phyloP scores from a whole-genome alignment of 192 early-diverging fungal species.

The Backusella australiensis region DNA sequence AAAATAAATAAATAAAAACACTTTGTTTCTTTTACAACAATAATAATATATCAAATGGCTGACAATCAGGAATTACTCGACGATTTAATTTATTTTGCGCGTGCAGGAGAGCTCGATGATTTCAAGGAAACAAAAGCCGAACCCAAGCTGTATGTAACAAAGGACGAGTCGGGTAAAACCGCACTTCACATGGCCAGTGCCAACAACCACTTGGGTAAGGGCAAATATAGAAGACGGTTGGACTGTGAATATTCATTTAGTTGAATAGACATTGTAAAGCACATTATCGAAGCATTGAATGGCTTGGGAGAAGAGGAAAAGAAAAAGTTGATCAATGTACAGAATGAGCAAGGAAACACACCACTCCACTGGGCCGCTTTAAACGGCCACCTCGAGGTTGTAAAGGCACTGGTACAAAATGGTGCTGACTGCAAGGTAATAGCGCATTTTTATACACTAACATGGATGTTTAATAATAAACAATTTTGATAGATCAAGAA shows the following conservation, averaged over 20 bases:
- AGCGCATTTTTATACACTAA: neutral
- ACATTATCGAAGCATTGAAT: slow-evolving; percentile 37
- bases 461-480: neutral
- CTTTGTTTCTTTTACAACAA: neutral
- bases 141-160: slow-evolving; percentile 30
- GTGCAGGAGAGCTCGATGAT: slow-evolving; percentile 76
- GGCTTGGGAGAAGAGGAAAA: slow-evolving; percentile 19
- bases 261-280: slow-evolving; percentile 51
- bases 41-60: neutral
- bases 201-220: slow-evolving; percentile 68
- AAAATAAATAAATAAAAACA: neutral
- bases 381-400: slow-evolving; percentile 72
- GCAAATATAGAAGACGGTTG: no score
- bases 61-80: slow-evolving; percentile 30
- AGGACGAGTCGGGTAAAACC: slow-evolving; percentile 58
- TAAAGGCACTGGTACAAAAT: slow-evolving; percentile 54
- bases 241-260: no score
- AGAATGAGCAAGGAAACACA: slow-evolving; percentile 64
- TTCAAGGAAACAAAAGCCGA: slow-evolving; percentile 41
- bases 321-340: slow-evolving; percentile 42
- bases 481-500: slow-evolving; percentile 44
- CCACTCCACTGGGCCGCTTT: slow-evolving; percentile 85
- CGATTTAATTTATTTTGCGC: slow-evolving; percentile 65
- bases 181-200: slow-evolving; percentile 81
- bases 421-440: slow-evolving; percentile 65